Conservation (phyloP, 495 filamentous ascomycete genomes). For the Rostrohypoxylon terebratum region DNA sequence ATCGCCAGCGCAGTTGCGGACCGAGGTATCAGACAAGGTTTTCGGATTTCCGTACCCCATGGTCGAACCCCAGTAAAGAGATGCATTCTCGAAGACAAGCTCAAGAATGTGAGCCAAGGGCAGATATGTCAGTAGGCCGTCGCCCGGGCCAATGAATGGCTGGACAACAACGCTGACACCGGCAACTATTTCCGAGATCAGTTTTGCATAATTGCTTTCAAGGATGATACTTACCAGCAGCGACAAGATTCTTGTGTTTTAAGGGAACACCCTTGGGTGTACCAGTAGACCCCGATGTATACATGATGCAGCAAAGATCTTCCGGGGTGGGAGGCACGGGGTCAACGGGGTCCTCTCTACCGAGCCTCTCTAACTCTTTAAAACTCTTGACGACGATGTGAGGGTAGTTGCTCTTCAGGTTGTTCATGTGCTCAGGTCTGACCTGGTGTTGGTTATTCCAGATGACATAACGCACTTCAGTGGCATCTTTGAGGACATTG, state of each 20-base stretch:
- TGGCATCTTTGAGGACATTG: conserved; percentile 83
- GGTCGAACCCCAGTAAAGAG: conserved; percentile 91
- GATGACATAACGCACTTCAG: conserved; percentile 82
- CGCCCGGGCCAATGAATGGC: conserved; percentile 84
- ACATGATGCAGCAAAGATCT: conserved; percentile 98
- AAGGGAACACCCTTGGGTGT: conserved; percentile 95
- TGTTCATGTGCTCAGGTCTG: conserved; percentile 83
- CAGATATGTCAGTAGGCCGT: conserved; percentile 90
- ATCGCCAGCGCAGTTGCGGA: conserved; percentile 94
- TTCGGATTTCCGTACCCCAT: conserved; percentile 98
- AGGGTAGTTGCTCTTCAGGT: conserved; percentile 75
- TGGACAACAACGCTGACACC: conserved; percentile 90
- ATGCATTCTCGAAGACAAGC: conserved; percentile 95
- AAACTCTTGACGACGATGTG: conserved; percentile 82
- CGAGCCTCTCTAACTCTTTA: conserved; percentile 84
- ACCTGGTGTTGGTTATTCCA: conserved; percentile 85
- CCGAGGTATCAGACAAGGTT: conserved; percentile 88
- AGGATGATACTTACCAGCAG: conserved; percentile 71
- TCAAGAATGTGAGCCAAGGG: conserved; percentile 96
- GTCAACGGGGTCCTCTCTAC: conserved; percentile 84
- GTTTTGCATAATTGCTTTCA: conserved; percentile 25
- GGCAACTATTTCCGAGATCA: conserved; percentile 67
- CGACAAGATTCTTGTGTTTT: conserved; percentile 89
- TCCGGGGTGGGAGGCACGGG: conserved; percentile 82
- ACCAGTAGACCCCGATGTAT: conserved; percentile 98